Evolutionary conservation across 306 rosid species (phyloP).

Genomic region (Malus fusca): DNA sequence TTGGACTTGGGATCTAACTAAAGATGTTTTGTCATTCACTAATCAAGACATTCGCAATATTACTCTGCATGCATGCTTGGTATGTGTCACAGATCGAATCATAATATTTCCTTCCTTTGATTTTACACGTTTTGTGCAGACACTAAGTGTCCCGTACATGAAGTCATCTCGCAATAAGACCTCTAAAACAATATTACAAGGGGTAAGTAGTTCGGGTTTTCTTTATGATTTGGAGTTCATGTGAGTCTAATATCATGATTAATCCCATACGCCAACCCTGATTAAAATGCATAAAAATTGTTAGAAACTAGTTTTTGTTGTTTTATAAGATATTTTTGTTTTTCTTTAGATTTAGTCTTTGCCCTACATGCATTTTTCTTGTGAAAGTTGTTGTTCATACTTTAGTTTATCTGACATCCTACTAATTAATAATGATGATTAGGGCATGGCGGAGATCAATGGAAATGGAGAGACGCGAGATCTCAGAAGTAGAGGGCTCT

Average conservation of each 20-base stretch:
- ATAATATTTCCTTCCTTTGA: not conserved
- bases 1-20: not conserved
- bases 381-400: not conserved
- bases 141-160: conserved; percentile 89
- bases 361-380: not conserved
- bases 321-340: not conserved
- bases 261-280: not conserved
- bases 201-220: conserved; percentile 31
- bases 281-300: not conserved
- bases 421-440: not conserved
- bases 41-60: not conserved
- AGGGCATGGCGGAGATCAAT: conserved; percentile 30
- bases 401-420: not conserved
- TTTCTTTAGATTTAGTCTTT: not conserved
- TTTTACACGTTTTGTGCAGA: conserved; percentile 37
- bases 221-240: not conserved
- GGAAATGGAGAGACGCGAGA: conserved; percentile 40
- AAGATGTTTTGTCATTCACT: not conserved
- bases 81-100: not conserved
- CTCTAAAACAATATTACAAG: conserved; percentile 31
- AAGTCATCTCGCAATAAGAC: conserved; percentile 45
- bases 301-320: not conserved
- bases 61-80: not conserved
- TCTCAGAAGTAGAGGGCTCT: conserved; percentile 75
- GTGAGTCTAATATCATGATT: not conserved